Conservation (phyloP, 495 filamentous ascomycete genomes). For the Penicillium cinerascens region DNA sequence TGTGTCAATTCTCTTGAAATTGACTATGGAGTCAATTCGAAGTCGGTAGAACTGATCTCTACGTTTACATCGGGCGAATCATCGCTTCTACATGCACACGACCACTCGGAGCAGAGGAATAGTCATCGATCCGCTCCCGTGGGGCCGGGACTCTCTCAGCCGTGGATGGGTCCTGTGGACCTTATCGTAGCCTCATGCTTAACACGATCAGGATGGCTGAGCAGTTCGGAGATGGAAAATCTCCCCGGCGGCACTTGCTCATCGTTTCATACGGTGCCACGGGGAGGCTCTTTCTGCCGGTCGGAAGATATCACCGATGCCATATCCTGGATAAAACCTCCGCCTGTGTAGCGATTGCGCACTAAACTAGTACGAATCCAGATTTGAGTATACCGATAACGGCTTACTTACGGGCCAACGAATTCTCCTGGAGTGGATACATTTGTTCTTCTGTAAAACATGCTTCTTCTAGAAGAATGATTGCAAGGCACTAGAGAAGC, state of each 20-base stretch:
- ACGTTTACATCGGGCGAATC: neutral
- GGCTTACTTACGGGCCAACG: too few species aligned
- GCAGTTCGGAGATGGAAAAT: neutral
- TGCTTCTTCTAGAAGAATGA: too few species aligned
- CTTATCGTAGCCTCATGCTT: constrained; percentile 11
- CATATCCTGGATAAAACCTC: too few species aligned
- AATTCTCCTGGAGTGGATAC: too few species aligned
- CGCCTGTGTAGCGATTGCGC: too few species aligned
- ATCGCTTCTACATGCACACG: neutral
- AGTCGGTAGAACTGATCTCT: neutral
- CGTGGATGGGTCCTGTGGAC: constrained; percentile 7
- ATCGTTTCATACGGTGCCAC: neutral
- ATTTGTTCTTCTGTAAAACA: neutral
- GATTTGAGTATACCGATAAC: too few species aligned
- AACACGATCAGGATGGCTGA: neutral
- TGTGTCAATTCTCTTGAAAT: neutral
- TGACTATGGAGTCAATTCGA: too few species aligned
- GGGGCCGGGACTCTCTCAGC: constrained; percentile 2
- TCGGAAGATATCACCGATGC: too few species aligned
- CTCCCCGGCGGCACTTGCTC: too few species aligned
- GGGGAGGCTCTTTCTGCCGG: too few species aligned
- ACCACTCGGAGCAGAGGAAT: neutral
- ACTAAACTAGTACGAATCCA: too few species aligned
- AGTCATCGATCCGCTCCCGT: constrained; percentile 9
- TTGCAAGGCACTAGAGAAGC: too few species aligned